Percentiles rank a stretch among this genome's conserved stretches.
Conservation (phyloP, 2,329 filamentous ascomycete genomes). For the Xylariaceae sp. region DNA sequence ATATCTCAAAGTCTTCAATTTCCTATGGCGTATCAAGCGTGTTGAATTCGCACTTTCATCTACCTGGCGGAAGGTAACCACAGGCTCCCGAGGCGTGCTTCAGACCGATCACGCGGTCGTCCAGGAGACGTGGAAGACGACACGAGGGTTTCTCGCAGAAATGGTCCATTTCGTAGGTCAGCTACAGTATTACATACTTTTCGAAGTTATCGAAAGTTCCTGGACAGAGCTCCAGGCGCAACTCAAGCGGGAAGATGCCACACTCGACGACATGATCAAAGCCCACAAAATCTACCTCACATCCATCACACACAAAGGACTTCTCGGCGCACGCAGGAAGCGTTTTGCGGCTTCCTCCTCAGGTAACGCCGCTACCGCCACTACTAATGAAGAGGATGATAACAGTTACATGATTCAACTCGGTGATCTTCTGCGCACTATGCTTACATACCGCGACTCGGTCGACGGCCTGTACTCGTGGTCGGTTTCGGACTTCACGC, state of each 20-base stretch:
- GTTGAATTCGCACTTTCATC: constrained; percentile 90
- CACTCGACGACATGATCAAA: constrained; percentile 88
- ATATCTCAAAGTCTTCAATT: constrained; percentile 98
- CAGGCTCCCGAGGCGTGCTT: constrained; percentile 84
- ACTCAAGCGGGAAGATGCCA: constrained; percentile 78
- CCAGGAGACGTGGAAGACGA: constrained; percentile 79
- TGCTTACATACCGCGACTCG: constrained; percentile 88
- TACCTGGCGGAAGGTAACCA: constrained; percentile 95
- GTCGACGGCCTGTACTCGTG: constrained; percentile 94
- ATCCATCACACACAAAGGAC: constrained; percentile 90
- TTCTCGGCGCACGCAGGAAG: constrained; percentile 66
- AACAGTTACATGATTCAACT: constrained; percentile 84
- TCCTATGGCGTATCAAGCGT: constrained; percentile 95
- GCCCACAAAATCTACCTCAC: constrained; percentile 88
- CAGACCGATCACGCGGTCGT: constrained; percentile 65
- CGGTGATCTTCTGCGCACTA: constrained; percentile 84
- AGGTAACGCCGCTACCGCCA: constrained; percentile 29
- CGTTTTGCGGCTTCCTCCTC: constrained; percentile 39
- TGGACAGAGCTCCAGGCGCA: constrained; percentile 86
- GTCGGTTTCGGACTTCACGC: constrained; percentile 89
- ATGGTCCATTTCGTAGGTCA: constrained; percentile 99
- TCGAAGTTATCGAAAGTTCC: constrained; percentile 94
- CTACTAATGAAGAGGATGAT: constrained; percentile 56
- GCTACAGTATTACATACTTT: constrained; percentile 96
- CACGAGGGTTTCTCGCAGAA: constrained; percentile 82